Conservation (phyloP, 805 yeast genomes). For the Ogataea ganodermae region DNA sequence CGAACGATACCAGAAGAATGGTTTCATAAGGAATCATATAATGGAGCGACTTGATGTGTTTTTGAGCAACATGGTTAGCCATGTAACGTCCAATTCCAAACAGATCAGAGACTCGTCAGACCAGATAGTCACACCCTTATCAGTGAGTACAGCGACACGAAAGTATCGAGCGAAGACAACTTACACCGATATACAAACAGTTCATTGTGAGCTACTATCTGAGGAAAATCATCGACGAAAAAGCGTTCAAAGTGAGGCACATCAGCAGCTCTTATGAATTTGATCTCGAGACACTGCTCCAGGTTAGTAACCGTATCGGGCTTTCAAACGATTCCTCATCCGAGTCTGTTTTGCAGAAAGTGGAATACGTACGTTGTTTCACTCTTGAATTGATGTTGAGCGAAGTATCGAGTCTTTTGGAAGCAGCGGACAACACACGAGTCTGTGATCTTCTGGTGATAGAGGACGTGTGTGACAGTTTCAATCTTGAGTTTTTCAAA, state of each 20-base stretch:
- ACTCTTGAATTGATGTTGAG: slow-evolving; percentile 14
- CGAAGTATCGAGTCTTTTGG: slow-evolving; percentile 19
- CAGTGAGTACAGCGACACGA: slow-evolving; percentile 13
- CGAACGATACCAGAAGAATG: too few species aligned
- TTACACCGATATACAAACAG: slow-evolving; percentile 10
- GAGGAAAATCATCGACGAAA: not conserved
- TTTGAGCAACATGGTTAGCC: slow-evolving; percentile 12
- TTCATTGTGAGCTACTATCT: slow-evolving; percentile 24
- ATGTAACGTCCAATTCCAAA: slow-evolving; percentile 9
- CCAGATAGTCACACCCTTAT: slow-evolving; percentile 14
- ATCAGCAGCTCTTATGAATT: slow-evolving; percentile 19
- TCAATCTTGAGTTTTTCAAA: slow-evolving; percentile 28
- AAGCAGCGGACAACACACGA: slow-evolving; percentile 4
- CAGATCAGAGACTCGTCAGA: slow-evolving; percentile 5
- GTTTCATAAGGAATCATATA: too few species aligned
- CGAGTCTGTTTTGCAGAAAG: slow-evolving; percentile 7
- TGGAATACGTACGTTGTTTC: slow-evolving; percentile 19
- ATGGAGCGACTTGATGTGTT: slow-evolving; percentile 5
- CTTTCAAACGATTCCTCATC: not conserved
- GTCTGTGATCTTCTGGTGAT: slow-evolving; percentile 24
- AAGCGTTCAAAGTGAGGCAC: slow-evolving; percentile 16
- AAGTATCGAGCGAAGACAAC: not conserved
- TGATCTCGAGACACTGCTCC: slow-evolving; percentile 14
- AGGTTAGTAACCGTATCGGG: not conserved
- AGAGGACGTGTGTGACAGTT: slow-evolving; percentile 32